phyloP scores from a whole-genome alignment of 805 yeast species.

The Zygosaccharomyces bailii region DNA sequence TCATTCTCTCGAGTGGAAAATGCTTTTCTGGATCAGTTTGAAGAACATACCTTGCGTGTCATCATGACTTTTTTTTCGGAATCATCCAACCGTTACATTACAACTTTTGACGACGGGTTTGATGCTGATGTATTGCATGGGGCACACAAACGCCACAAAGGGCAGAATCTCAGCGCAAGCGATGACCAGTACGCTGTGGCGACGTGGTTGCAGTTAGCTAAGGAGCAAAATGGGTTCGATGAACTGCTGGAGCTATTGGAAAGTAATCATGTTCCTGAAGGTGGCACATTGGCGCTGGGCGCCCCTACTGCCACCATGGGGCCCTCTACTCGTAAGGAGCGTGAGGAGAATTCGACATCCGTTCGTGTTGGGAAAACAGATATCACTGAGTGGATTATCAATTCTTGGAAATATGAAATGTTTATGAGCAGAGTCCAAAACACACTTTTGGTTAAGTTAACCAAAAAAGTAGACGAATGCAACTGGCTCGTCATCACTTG shows the following conservation, averaged over 20 bases:
- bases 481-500: slow-evolving; percentile 39
- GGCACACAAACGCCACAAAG: slow-evolving; percentile 23
- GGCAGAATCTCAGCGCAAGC: slow-evolving; percentile 19
- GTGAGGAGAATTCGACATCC: slow-evolving; percentile 7
- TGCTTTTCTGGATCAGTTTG: slow-evolving; percentile 41
- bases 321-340: slow-evolving; percentile 9
- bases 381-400: slow-evolving; percentile 40
- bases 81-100: slow-evolving; percentile 35
- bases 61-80: slow-evolving; percentile 37
- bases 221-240: slow-evolving; percentile 23
- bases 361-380: slow-evolving; percentile 38
- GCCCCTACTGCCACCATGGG: slow-evolving; percentile 12
- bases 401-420: slow-evolving; percentile 41
- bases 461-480: slow-evolving; percentile 40
- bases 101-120: slow-evolving; percentile 34
- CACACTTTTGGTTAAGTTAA: slow-evolving; percentile 37
- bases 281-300: slow-evolving; percentile 20
- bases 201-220: slow-evolving; percentile 25
- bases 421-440: slow-evolving; percentile 36
- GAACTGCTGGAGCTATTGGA: slow-evolving; percentile 22
- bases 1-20: slow-evolving; percentile 40
- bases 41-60: slow-evolving; percentile 38
- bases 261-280: slow-evolving; percentile 15
- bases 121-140: slow-evolving; percentile 30
- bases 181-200: slow-evolving; percentile 26